Percentiles rank a stretch among this genome's conserved stretches.
These are phyloP conservation scores for Endoconidiophora laricicola DNA, from an alignment of 2,329 filamentous ascomycete genomes.

Conservation along the genomic window DNA sequence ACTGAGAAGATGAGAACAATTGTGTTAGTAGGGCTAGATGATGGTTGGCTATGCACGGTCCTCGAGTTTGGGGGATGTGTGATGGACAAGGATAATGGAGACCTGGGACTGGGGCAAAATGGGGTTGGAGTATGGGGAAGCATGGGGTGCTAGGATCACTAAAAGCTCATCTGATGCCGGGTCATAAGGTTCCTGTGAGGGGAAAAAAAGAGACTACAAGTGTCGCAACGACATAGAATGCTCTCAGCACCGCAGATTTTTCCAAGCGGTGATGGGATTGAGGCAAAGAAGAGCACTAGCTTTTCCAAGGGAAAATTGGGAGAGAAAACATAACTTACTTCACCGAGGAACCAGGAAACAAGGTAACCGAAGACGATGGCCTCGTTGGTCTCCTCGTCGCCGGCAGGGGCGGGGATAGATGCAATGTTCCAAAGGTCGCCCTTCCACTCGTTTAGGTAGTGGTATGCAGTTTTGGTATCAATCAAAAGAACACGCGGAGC, in stretches of 20 bases:
- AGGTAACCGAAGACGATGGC: constrained; percentile 95
- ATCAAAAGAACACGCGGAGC: constrained; percentile 87
- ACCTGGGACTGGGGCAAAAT: constrained; percentile 3
- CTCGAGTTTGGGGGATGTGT: neutral
- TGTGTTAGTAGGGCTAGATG: neutral
- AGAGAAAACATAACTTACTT: constrained; percentile 41
- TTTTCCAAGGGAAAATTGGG: neutral
- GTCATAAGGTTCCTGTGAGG: neutral
- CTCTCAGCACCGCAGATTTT: neutral
- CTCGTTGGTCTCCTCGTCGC: constrained; percentile 91
- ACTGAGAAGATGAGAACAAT: constrained; percentile 33
- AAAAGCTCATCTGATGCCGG: constrained; percentile 4
- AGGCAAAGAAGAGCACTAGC: neutral
- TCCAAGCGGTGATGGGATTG: neutral
- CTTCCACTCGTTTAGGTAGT: constrained; percentile 92
- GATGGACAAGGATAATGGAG: neutral
- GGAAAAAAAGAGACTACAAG: neutral
- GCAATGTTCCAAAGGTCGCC: constrained; percentile 84
- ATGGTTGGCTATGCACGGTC: neutral
- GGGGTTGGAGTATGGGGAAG: constrained; percentile 6
- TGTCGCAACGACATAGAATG: neutral
- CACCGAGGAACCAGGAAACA: constrained; percentile 94
- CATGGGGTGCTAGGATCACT: constrained; percentile 8
- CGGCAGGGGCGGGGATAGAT: constrained; percentile 81
- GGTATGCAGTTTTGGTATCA: constrained; percentile 85